Conservation (phyloP, 2,329 filamentous ascomycete species). For the Talaromyces sp. region DNA sequence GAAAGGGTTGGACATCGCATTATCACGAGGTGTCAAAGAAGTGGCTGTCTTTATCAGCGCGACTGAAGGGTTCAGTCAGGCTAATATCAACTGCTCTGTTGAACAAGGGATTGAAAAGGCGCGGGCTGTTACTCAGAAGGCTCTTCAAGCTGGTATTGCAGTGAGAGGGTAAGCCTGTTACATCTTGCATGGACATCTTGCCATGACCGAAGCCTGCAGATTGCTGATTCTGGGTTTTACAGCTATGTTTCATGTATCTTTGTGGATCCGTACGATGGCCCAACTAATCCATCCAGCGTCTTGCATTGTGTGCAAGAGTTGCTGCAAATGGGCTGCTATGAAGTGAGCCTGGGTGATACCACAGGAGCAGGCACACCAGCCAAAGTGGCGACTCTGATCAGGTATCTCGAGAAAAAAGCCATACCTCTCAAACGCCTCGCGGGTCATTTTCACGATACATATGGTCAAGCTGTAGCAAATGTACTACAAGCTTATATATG, state of each 20-base stretch:
- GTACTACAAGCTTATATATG: slow-evolving; percentile 70
- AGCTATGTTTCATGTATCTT: slow-evolving; percentile 40
- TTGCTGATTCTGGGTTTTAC: background rate
- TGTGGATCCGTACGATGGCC: slow-evolving; percentile 47
- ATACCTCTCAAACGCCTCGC: slow-evolving; percentile 67
- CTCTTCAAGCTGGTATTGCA: slow-evolving; percentile 23
- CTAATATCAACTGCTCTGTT: slow-evolving; percentile 41
- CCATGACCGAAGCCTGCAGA: slow-evolving; percentile 11
- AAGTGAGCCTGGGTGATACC: slow-evolving; percentile 85
- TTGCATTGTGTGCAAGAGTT: slow-evolving; percentile 54
- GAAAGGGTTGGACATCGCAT: slow-evolving; percentile 54
- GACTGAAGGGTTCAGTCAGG: slow-evolving; percentile 40
- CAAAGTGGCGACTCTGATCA: slow-evolving; percentile 29
- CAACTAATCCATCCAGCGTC: slow-evolving; percentile 46
- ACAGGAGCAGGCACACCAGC: slow-evolving; percentile 74
- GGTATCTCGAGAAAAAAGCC: slow-evolving; percentile 39
- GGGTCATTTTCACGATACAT: slow-evolving; percentile 86
- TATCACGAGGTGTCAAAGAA: slow-evolving; percentile 31
- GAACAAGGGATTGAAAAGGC: slow-evolving; percentile 34
- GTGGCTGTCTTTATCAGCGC: slow-evolving; percentile 41
- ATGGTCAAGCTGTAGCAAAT: slow-evolving; percentile 79
- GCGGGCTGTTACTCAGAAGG: slow-evolving; percentile 27
- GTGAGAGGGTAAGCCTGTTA: slow-evolving; percentile 33
- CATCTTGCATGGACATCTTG: too few species aligned
- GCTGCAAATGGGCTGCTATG: slow-evolving; percentile 81